A percentile compares a stretch with the other conserved stretches of the same genome.
Evolutionary conservation across 495 filamentous ascomycete species (phyloP).

Genomic region (Aspergillus ostianus): DNA sequence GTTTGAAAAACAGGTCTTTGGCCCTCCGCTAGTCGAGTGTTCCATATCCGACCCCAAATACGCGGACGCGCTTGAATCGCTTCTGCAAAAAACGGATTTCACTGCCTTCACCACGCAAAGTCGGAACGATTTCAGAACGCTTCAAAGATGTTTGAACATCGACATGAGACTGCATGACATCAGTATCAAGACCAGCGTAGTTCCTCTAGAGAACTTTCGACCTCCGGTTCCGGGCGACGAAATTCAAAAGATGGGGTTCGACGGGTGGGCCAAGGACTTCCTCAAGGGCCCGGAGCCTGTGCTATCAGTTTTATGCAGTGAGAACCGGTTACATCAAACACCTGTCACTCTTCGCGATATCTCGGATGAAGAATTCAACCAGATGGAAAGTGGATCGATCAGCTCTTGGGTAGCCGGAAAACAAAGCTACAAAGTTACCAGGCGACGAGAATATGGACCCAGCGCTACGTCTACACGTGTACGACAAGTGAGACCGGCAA

Average conservation of each 20-base stretch:
- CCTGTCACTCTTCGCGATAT: constrained; percentile 62
- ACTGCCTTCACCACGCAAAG: constrained; percentile 75
- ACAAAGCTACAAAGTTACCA: constrained; percentile 55
- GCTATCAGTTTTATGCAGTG: constrained; percentile 78
- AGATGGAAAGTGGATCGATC: constrained; percentile 52
- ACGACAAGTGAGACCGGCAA: constrained; percentile 51
- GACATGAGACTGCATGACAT: constrained; percentile 62
- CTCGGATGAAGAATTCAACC: constrained; percentile 59
- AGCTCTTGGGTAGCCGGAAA: constrained; percentile 61
- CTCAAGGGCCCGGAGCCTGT: constrained; percentile 81
- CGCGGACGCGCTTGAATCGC: constrained; percentile 70
- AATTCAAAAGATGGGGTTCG: constrained; percentile 62
- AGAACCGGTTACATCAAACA: constrained; percentile 62
- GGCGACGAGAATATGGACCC: constrained; percentile 73
- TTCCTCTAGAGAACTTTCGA: constrained; percentile 47
- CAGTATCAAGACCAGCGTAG: constrained; percentile 57
- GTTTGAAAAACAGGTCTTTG: constrained; percentile 82
- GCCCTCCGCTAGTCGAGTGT: constrained; percentile 79
- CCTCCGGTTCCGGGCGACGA: constrained; percentile 56
- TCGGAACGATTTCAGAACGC: constrained; percentile 66
- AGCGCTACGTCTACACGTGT: constrained; percentile 64
- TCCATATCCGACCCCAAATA: constrained; percentile 74
- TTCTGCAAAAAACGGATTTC: constrained; percentile 62
- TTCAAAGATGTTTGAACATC: constrained; percentile 43
- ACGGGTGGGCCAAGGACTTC: constrained; percentile 74